These are phyloP conservation scores for Pelargonium myrrhifolium DNA, from an alignment of 441 rosid species.

Conservation along the genomic window DNA sequence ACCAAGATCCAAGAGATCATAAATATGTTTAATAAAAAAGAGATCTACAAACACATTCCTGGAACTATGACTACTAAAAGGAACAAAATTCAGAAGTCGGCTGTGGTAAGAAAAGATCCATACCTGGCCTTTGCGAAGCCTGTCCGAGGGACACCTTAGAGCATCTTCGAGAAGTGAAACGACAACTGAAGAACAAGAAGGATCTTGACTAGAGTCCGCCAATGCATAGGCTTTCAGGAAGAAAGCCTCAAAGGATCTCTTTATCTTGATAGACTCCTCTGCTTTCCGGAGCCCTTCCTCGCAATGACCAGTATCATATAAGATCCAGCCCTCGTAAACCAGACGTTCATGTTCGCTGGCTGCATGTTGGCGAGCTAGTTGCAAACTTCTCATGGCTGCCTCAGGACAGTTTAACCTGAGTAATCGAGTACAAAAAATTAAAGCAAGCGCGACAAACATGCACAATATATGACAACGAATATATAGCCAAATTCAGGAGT, in stretches of 20 bases:
- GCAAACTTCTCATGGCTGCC: conserved; percentile 95
- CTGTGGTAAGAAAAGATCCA: conserved; percentile 12
- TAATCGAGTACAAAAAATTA: conserved; percentile 3
- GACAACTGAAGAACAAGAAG: conserved; percentile 70
- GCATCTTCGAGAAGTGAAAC: conserved; percentile 87
- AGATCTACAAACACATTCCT: no score
- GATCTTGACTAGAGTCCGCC: conserved; percentile 88
- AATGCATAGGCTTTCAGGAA: conserved; percentile 96
- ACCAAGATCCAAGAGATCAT: no score
- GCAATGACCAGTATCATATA: conserved; percentile 89
- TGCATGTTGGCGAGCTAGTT: conserved; percentile 82
- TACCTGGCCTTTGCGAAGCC: conserved; percentile 98
- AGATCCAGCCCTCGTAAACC: conserved; percentile 96
- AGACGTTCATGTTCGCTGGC: conserved; percentile 76
- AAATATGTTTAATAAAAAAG: no score
- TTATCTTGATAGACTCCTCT: conserved; percentile 67
- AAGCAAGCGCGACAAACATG: no score
- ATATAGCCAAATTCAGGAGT: background rate
- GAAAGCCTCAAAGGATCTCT: conserved; percentile 91
- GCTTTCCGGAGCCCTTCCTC: conserved; percentile 90
- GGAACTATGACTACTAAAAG: background rate
- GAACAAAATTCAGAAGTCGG: background rate
- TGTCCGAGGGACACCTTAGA: conserved; percentile 88
- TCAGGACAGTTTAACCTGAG: conserved; percentile 87
- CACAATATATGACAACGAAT: no score